Percentiles rank a stretch among this genome's conserved stretches.
Evolutionary conservation across 768 basidiomycete genomes (phyloP).

Genomic region (Cubamyces lactineus): DNA sequence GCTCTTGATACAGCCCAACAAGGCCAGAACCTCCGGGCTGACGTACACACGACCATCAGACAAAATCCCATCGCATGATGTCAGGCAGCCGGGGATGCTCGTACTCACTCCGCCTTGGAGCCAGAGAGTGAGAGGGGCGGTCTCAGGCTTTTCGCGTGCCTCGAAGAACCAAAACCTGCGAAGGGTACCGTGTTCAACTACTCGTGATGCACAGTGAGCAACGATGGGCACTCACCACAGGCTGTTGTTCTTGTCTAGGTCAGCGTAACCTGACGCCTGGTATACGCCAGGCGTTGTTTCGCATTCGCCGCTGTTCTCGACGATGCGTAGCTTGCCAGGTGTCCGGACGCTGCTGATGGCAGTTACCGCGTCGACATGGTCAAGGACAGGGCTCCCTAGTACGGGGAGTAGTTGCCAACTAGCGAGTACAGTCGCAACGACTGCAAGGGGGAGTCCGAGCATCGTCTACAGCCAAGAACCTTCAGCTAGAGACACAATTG

Average conservation of each 20-base stretch:
- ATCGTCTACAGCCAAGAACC: neutral
- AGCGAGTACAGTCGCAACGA: neutral
- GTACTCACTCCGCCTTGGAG: conserved; percentile 55
- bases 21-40: conserved; percentile 44
- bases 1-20: conserved; percentile 45
- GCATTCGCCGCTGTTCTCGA: conserved; percentile 64
- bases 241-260: conserved; percentile 55
- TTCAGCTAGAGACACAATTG: too few relatives aligned
- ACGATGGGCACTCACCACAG: conserved; percentile 46
- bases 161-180: conserved; percentile 71
- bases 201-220: neutral
- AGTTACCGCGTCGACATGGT: neutral
- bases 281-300: conserved; percentile 63
- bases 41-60: neutral
- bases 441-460: neutral
- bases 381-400: neutral
- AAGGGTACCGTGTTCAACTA: neutral
- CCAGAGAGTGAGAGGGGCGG: conserved; percentile 67
- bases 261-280: conserved; percentile 66
- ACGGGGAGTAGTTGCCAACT: neutral
- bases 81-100: conserved; percentile 13
- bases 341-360: neutral
- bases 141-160: conserved; percentile 58
- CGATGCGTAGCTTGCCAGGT: conserved; percentile 45
- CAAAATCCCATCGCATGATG: neutral